These are phyloP conservation scores for Streptanthus diversifolius DNA, from an alignment of 345 rosid species.

Conservation along the genomic window DNA sequence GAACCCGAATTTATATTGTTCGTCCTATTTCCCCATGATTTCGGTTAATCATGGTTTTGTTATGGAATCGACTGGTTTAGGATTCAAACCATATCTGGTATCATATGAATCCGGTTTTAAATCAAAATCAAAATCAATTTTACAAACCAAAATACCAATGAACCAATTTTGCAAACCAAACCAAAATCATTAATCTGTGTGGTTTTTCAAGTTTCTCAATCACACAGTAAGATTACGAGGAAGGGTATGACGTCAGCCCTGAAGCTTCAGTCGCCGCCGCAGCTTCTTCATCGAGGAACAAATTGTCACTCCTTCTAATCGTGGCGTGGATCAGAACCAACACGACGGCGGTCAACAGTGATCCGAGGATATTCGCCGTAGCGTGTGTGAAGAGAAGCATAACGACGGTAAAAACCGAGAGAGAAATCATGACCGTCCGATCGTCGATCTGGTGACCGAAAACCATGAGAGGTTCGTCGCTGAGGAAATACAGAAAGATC, in stretches of 20 bases:
- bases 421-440: conserved; percentile 45
- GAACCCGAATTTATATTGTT: no score
- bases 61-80: no score
- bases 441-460: conserved; percentile 55
- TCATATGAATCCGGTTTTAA: no score
- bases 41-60: no score
- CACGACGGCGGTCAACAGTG: conserved; percentile 50
- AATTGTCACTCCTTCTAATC: conserved; percentile 59
- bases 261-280: conserved; percentile 32
- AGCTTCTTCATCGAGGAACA: conserved; percentile 58
- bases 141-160: no score
- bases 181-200: no score
- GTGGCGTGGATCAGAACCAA: conserved; percentile 57
- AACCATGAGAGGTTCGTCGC: conserved; percentile 66
- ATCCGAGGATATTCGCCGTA: conserved; percentile 49
- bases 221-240: no score
- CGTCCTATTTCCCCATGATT: no score
- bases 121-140: no score
- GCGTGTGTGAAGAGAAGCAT: conserved; percentile 67
- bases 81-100: no score
- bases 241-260: conserved; percentile 39
- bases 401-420: conserved; percentile 54
- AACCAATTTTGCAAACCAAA: no score
- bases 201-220: no score
- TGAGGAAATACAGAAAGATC: conserved; percentile 74